phyloP scores from a whole-genome alignment of 805 yeast species.

The Metschnikowia santaceciliae region DNA sequence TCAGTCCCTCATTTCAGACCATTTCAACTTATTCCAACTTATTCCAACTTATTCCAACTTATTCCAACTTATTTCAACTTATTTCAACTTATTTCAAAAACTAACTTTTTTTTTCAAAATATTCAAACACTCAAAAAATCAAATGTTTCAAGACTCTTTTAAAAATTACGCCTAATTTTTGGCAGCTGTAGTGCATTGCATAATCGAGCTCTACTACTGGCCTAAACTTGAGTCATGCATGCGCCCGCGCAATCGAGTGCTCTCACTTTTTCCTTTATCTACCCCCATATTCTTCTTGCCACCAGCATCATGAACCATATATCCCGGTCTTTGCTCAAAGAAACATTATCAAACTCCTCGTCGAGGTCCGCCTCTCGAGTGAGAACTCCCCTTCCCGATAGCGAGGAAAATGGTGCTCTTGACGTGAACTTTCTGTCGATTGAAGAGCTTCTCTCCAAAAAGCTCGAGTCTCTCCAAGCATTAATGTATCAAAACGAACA shows the following conservation, averaged over 20 bases:
- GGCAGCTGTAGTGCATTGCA: neutral
- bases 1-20: too few relatives aligned
- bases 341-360: conserved; percentile 24
- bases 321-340: conserved; percentile 13
- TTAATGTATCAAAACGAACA: conserved; percentile 14
- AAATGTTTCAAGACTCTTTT: too few relatives aligned
- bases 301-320: neutral
- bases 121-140: too few relatives aligned
- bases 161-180: too few relatives aligned
- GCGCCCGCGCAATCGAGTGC: neutral
- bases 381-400: conserved; percentile 31
- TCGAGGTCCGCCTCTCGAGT: conserved; percentile 32
- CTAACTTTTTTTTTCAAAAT: too few relatives aligned
- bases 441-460: conserved; percentile 32
- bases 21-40: too few relatives aligned
- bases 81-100: too few relatives aligned
- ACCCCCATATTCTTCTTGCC: neutral
- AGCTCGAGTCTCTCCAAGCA: conserved; percentile 29
- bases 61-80: too few relatives aligned
- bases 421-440: conserved; percentile 33
- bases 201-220: neutral
- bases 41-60: too few relatives aligned
- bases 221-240: neutral
- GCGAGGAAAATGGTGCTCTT: conserved; percentile 33
- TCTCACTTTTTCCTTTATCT: neutral